Base-by-base conservation (phyloP, 768 basidiomycete species). In the Hygrophorus pudorinus region DNA sequence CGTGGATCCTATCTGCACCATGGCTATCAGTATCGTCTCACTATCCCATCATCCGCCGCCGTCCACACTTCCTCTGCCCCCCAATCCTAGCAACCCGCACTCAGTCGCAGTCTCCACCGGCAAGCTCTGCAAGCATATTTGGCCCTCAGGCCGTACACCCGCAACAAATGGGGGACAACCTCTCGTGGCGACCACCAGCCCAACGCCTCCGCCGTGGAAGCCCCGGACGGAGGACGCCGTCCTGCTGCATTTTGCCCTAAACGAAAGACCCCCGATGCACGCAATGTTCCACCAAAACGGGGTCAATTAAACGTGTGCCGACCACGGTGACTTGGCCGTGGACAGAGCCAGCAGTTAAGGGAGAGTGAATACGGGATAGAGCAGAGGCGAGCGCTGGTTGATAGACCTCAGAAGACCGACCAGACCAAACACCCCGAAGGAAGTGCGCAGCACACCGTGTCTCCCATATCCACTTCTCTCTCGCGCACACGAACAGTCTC, bases 81-180 rank as follows among this genome's bases (percentile, higher is more conserved):
- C 43, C 44, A 2, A 63, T 64, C 29, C 62, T 55, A 4, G 78
- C 59, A 35, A 61, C 57, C 31, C 75, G 61, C 21, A 79, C 72
- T 6, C 74, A 65, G 55, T 83, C 80, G 51, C 79, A 80, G 44
- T 83, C 77, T 21, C 65, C 65, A 1, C 79, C 81, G 0, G 75
- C 66, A 3, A 81, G 59, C 51, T 85, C 82, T 10, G 64, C 64
- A 10, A 40, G 50, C 4, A 72, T 66, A 3, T 59, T 56, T 2
- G 72, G 68, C 5, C 70, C 24, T 66, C 65, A 0, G 68, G 59
- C 0, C 59, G 52, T 2, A 77, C 51, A 31, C 58, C 60, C 0
- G 74, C 74, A 13, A 78, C 53, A 51, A 71, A 82, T 0, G 80
- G 76, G 28, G 82, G 61, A 1, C 80, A 81, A 53, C 82, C 80